Percentiles rank a stretch among this genome's conserved stretches.
Evolutionary conservation across 768 basidiomycete genomes (phyloP).

Genomic region (Suillus lakei): DNA sequence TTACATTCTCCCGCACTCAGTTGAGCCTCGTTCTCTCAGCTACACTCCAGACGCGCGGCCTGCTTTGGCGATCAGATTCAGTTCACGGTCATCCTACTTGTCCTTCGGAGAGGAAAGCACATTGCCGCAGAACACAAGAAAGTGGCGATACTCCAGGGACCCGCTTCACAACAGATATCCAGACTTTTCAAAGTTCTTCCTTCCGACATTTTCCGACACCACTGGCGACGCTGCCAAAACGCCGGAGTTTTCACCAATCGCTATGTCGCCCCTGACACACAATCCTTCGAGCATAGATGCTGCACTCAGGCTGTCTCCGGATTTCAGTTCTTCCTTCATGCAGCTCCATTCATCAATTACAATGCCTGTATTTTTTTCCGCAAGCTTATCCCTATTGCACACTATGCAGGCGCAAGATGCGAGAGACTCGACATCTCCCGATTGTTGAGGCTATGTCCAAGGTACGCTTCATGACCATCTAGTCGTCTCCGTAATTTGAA

Average conservation of each 20-base stretch:
- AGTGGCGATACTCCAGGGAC: slow-evolving; percentile 32
- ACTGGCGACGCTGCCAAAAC: not conserved
- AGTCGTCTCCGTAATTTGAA: too few species aligned
- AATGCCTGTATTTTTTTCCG: not conserved
- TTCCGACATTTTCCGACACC: slow-evolving; percentile 11
- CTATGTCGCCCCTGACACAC: not conserved
- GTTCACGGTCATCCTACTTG: not conserved
- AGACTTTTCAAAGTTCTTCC: slow-evolving; percentile 38
- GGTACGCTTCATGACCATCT: not conserved
- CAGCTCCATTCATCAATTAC: not conserved
- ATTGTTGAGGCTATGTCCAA: not conserved
- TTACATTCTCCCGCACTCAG: not conserved
- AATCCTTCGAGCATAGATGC: not conserved
- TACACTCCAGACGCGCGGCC: not conserved
- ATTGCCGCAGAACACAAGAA: not conserved
- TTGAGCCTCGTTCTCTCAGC: not conserved
- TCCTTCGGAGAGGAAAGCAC: not conserved
- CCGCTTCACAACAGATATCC: slow-evolving; percentile 36
- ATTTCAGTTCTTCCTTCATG: too few species aligned
- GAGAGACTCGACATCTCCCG: not conserved
- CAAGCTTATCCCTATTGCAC: not conserved
- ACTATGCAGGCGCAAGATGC: not conserved
- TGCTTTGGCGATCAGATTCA: not conserved
- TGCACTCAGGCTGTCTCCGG: not conserved
- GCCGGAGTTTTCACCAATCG: not conserved